Evolutionary conservation across 805 yeast genomes (phyloP), one percentile per base, ranked within the genome.

Genomic region (Schwanniomyces polymorphus): DNA sequence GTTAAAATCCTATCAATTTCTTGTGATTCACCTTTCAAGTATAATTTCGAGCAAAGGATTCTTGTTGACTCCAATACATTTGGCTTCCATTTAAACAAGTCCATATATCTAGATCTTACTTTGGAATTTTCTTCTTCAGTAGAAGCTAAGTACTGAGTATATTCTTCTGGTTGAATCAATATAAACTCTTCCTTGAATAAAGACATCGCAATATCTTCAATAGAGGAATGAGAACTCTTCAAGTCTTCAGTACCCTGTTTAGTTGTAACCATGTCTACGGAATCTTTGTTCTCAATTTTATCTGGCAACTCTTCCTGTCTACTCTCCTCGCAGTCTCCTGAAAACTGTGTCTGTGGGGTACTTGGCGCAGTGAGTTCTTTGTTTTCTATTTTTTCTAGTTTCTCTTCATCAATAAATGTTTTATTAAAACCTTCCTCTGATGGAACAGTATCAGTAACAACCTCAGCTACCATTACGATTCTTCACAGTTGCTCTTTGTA

Each of bases 11-110:
- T 76, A 64, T 88, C 94, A 44, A 89, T 82, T 57, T 85, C 86
- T 56, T 86, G 91, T 2, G 94, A 82, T 65, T 90, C 96, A 6
- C 92, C 96, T 58, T 82, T 81, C 56, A 90, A 75, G 64, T 85
- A 86, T n/a, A 89, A 60, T 53, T 75, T 79, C 33, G 78, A 75
- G 54, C 95, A 88, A 27, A 89, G 68, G 39, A 64, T 63, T 27
- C 90, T 69, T 14, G 90, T 73, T 1, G 90, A 72, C 2, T 65
- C 63, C 37, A 88, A 67, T 40, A 89, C 65, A 47, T 80, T 78
- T n/a, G 70, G 56, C 41, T 75, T 76, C 67, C 79, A 74, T 42
- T 66, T 53, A 59, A 78, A 79, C 28, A 71, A 56, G 46, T 71
- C 67, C 81, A 79, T 74, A 56, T 78, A 79, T 46, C 68, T 56